Base-by-base conservation (phyloP, 257 asterid genomes). In the Misopates orontium region DNA sequence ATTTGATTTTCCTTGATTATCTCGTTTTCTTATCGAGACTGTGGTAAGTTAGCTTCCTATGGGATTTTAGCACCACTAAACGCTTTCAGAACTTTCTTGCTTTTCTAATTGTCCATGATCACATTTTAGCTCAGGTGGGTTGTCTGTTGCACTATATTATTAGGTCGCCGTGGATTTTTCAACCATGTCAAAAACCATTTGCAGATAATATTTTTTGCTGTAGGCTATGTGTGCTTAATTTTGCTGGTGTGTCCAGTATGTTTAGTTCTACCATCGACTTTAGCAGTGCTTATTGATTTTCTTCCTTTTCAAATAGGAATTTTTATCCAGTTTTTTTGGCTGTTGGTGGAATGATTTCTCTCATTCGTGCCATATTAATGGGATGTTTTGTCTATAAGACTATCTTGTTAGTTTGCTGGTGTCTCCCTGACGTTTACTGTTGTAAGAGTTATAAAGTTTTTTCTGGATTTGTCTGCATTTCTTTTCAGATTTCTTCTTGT, bases 201-300 rank as follows among this genome's bases (percentile, higher is more conserved):
- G 25, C 21, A 25, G 6, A 61, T 31, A 41, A 13, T 19, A 36
- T 56, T 5, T 16, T 18, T 53, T 47, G n/a, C 18, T 25, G 19
- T 44, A 14, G 24, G n/a, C 23, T 48, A 8, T 53, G 7, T 19
- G 60, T 25, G 36, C 39, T 16, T 42, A 56, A 28, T 4, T 60
- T 60, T 61, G 36, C 51, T 52, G 64, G 20, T 55, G 24, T 59
- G 47, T 36, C 32, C 22, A 52, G 64, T 8, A 45, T 42, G 39
- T n/a, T n/a, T n/a, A n/a, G n/a, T n/a, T n/a, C n/a, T n/a, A n/a
- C n/a, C n/a, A n/a, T n/a, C n/a, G 4, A 22, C 47, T 55, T 23
- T 13, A 32, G 41, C 42, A 45, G 23, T 32, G 40, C n/a, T 25
- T 10, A 13, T 36, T n/a, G n/a, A n/a, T n/a, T n/a, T n/a, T n/a